Evolutionary conservation across 2,329 filamentous ascomycete genomes (phyloP).

Genomic region (Fusarium floridanum): DNA sequence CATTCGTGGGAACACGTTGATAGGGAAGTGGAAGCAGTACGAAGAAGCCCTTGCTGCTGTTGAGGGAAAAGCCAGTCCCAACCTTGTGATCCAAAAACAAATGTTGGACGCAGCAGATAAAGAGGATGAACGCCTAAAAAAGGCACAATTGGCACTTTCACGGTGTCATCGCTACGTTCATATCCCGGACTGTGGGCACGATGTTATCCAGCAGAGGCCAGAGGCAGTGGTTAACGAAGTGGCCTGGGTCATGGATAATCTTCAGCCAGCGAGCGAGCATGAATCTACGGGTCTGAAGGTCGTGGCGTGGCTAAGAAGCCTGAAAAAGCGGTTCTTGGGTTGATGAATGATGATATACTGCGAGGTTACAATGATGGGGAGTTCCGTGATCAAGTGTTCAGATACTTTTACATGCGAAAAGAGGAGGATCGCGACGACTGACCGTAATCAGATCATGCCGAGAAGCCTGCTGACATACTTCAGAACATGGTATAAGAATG

Average conservation of each 20-base stretch:
- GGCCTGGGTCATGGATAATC: slow-evolving; percentile 32
- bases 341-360: background rate
- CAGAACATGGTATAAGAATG: no score
- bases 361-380: background rate
- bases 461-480: no score
- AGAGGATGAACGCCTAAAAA: slow-evolving; percentile 41
- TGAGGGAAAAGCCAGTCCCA: background rate
- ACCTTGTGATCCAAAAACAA: slow-evolving; percentile 20
- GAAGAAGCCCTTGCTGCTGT: slow-evolving; percentile 19
- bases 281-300: background rate
- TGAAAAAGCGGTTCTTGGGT: background rate
- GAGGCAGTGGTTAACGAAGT: slow-evolving; percentile 32
- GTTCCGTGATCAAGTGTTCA: background rate
- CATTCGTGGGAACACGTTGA: slow-evolving; percentile 37
- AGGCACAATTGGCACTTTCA: slow-evolving; percentile 31
- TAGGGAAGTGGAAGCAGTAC: slow-evolving; percentile 33
- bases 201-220: slow-evolving; percentile 28
- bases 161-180: slow-evolving; percentile 33
- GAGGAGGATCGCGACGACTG: no score
- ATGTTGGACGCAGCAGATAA: slow-evolving; percentile 28
- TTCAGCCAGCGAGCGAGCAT: background rate
- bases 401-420: background rate
- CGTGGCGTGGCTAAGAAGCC: background rate
- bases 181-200: slow-evolving; percentile 36
- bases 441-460: no score